These are phyloP conservation scores for Saccharomycopsis microspora DNA, from an alignment of 805 yeast species.

Conservation along the genomic window DNA sequence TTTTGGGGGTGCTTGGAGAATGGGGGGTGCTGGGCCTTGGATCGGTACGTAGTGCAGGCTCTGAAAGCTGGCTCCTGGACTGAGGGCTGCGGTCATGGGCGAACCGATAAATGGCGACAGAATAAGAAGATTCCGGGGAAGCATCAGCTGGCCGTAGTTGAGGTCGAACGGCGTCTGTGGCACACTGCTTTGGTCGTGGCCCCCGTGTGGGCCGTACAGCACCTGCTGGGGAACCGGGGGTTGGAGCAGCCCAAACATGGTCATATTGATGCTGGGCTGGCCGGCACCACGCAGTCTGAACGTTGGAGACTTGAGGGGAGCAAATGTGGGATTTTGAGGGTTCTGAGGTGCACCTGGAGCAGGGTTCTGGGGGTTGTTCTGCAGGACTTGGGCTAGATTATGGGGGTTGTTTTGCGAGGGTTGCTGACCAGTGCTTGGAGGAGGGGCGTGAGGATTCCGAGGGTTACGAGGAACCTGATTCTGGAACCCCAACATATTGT, in stretches of 20 bases:
- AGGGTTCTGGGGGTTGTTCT: too few relatives aligned
- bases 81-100: constrained; percentile 13
- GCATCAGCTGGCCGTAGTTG: constrained; percentile 46
- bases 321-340: too few relatives aligned
- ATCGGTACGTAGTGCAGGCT: constrained; percentile 9
- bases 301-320: too few relatives aligned
- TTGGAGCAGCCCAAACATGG: constrained; percentile 5
- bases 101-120: constrained; percentile 40
- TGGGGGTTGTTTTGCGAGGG: too few relatives aligned
- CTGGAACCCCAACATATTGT: too few relatives aligned
- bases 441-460: too few relatives aligned
- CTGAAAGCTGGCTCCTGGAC: constrained; percentile 7
- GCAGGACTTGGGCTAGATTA: too few relatives aligned
- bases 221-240: constrained; percentile 9
- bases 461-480: too few relatives aligned
- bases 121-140: constrained; percentile 50
- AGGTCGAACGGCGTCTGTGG: constrained; percentile 50
- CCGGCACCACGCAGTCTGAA: too few relatives aligned
- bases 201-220: constrained; percentile 2
- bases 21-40: constrained; percentile 16
- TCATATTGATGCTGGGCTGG: not conserved
- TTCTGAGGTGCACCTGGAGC: too few relatives aligned
- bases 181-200: constrained; percentile 6
- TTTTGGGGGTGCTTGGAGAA: constrained; percentile 15
- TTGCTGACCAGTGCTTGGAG: too few relatives aligned